Conservation (phyloP, 495 filamentous ascomycete species). For the Aspergillus heteromorphus region DNA sequence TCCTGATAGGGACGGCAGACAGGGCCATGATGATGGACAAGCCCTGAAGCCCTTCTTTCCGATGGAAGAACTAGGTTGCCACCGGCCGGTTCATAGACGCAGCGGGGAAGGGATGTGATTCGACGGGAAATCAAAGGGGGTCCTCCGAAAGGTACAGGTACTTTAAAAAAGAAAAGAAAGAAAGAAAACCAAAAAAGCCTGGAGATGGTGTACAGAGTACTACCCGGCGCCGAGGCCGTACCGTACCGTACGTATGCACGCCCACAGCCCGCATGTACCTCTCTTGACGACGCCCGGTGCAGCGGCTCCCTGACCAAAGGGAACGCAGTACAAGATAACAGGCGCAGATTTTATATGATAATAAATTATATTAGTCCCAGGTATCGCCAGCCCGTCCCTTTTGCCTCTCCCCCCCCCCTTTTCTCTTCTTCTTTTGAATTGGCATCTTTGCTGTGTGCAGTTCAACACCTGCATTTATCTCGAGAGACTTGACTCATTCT, state of each 20-base stretch:
- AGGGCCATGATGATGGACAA: slow-evolving; percentile 9
- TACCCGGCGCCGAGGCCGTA: slow-evolving; percentile 12
- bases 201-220: slow-evolving; percentile 1
- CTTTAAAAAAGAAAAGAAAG: not conserved
- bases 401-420: slow-evolving; percentile 1
- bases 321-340: slow-evolving; percentile 15
- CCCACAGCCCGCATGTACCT: slow-evolving; percentile 5
- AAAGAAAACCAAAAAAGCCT: not conserved
- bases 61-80: slow-evolving; percentile 7
- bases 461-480: not conserved
- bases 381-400: slow-evolving; percentile 25
- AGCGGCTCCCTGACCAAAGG: slow-evolving; percentile 16
- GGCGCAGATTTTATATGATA: slow-evolving; percentile 6
- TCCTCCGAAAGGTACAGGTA: not conserved
- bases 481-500: not conserved
- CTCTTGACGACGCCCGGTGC: slow-evolving; percentile 11
- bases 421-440: not conserved
- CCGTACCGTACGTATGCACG: slow-evolving; percentile 15
- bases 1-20: slow-evolving; percentile 14
- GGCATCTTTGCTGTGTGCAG: not conserved
- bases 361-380: slow-evolving; percentile 23
- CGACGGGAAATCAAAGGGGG: not conserved
- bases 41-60: slow-evolving; percentile 2
- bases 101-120: not conserved
- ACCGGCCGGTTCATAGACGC: slow-evolving; percentile 1